Base-by-base conservation (phyloP, 2,329 filamentous ascomycete species). In the Scedosporium dehoogii region DNA sequence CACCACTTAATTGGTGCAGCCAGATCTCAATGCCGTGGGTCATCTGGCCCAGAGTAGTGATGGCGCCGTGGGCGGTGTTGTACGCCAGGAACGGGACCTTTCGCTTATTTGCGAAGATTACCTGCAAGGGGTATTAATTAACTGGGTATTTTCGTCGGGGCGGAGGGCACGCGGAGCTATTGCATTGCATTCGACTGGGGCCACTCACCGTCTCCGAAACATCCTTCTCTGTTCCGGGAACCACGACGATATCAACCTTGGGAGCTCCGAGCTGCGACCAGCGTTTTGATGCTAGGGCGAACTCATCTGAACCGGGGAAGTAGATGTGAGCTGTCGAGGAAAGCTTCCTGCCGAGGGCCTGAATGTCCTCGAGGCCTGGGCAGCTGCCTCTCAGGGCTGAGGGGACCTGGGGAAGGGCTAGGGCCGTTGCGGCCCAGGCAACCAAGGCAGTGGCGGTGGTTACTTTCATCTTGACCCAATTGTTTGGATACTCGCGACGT, bases 61-160 rank as follows among this genome's bases (percentile, higher is more conserved):
- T 73, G 3, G 78, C 72, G 3, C 81, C 83, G 63, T 85, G 83
- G 1, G 73, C 76, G 14, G 80, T 79, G 67, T 80, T 82, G 68
- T 74, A 78, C 0, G 81, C 77, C 2, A 85, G 75, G 64, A 85
- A 83, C 0, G 81, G 79, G 2, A 82, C 63, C 1, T 73, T 66
- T 56, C 75, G 70, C 44, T 73, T 67, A 65, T 79, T 80, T 51
- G 82, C 81, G 63, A 73, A 83, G 59, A 70, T 71, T 29, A 73
- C 68, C 71, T 71, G 41, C n/a, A 38, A 4, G 5, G 6, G 23
- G n/a, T 21, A 25, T 14, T 21, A 42, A 42, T 14, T 53, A 16
- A 10, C 33, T 3, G 9, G 33, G 33, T 38, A 38, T 12, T 38
- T 38, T 38, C 33, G 29, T 9, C 33, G 10, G 10, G 10, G 9